phyloP scores from a whole-genome alignment of 345 rosid genomes.

The Bretschneidera sinensis region DNA sequence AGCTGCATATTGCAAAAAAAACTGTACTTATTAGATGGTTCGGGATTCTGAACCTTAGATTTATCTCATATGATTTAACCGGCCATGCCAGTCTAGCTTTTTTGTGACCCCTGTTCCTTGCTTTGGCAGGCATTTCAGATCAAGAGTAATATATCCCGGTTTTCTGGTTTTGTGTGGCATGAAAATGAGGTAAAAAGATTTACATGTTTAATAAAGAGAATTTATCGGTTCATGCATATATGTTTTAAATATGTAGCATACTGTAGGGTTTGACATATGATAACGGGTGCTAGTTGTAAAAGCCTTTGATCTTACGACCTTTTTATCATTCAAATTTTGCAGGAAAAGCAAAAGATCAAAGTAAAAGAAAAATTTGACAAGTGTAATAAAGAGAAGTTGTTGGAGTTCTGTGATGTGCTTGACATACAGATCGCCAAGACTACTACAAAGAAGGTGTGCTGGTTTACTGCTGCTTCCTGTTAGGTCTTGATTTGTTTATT shows the following conservation, averaged over 20 bases:
- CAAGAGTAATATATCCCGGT: conserved; percentile 72
- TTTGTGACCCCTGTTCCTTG: conserved; percentile 24
- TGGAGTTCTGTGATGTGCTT: conserved; percentile 79
- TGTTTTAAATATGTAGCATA: background rate
- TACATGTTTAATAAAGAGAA: conserved; percentile 1
- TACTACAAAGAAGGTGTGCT: conserved; percentile 68
- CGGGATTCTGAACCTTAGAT: conserved; percentile 4
- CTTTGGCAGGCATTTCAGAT: conserved; percentile 74
- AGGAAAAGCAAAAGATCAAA: conserved; percentile 78
- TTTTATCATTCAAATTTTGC: conserved; percentile 16
- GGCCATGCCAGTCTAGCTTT: conserved; percentile 7
- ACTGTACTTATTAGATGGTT: background rate
- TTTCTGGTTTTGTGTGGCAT: conserved; percentile 93
- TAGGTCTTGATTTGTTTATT: background rate
- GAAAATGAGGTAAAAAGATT: conserved; percentile 62
- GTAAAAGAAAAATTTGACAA: conserved; percentile 83
- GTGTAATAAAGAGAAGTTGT: conserved; percentile 71
- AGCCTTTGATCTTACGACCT: background rate
- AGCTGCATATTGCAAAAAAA: background rate
- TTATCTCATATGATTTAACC: background rate
- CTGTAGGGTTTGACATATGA: background rate
- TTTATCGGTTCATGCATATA: background rate
- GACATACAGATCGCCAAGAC: conserved; percentile 63
- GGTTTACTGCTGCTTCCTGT: background rate
- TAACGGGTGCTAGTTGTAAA: background rate